phyloP scores from a whole-genome alignment of 768 basidiomycete genomes.

The Gymnopilus junonius region DNA sequence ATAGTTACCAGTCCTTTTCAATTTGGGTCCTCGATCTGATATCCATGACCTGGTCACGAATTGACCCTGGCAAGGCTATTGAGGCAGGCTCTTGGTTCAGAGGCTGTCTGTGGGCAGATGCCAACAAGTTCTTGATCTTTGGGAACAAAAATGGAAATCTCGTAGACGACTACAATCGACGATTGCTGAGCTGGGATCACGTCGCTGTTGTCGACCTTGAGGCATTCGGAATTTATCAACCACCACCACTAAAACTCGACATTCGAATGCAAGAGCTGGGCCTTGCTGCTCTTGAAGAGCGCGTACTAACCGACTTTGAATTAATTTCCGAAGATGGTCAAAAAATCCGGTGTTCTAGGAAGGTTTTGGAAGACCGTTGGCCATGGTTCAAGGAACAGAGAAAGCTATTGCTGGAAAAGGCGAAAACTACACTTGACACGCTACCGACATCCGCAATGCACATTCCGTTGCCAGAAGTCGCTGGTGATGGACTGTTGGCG shows the following conservation, averaged over 20 bases:
- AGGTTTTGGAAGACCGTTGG: conserved; percentile 90
- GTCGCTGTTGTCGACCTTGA: conserved; percentile 90
- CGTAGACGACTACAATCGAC: conserved; percentile 91
- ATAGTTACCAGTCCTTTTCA: conserved; percentile 92
- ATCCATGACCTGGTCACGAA: conserved; percentile 83
- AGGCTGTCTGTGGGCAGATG: conserved; percentile 83
- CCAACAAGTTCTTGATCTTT: conserved; percentile 88
- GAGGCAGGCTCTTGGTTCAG: conserved; percentile 94
- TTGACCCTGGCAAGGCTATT: conserved; percentile 87
- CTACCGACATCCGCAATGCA: conserved; percentile 67
- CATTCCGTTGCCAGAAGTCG: conserved; percentile 63
- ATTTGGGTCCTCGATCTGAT: conserved; percentile 94
- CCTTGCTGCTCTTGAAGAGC: conserved; percentile 81
- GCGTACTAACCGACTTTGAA: conserved; percentile 86
- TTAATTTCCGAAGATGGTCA: conserved; percentile 91
- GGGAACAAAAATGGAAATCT: conserved; percentile 89
- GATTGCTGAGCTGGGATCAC: conserved; percentile 90
- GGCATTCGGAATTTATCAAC: conserved; percentile 94
- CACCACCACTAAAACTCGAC: conserved; percentile 69
- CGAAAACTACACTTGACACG: conserved; percentile 57
- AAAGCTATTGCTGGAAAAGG: conserved; percentile 58
- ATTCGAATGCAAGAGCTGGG: conserved; percentile 84
- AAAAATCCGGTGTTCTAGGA: conserved; percentile 79
- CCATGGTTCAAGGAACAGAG: conserved; percentile 90
- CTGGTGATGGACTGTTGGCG: conserved; percentile 50